Evolutionary conservation across 148 eudicot genomes (phyloP).

Genomic region (Rhododendron vialii): DNA sequence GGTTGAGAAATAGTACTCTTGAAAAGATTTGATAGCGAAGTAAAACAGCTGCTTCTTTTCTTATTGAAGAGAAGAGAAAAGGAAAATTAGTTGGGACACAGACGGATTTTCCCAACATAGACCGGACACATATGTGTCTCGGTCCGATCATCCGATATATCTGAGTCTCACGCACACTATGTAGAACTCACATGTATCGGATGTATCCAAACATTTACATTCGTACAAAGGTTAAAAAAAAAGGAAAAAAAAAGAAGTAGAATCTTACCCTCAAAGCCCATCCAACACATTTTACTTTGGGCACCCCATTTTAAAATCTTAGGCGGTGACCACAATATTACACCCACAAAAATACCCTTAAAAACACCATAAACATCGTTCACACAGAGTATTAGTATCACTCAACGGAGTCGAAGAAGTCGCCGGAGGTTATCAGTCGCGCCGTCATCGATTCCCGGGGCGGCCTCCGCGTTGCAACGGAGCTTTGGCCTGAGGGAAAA

Average conservation of each 20-base stretch:
- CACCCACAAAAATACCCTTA: neutral
- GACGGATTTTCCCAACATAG: no score
- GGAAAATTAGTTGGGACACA: neutral
- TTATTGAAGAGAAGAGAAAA: no score
- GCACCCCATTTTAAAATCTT: slow-evolving; percentile 5
- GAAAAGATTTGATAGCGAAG: no score
- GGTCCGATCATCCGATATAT: neutral
- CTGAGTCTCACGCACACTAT: neutral
- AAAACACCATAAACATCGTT: neutral
- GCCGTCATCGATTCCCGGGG: slow-evolving; percentile 30
- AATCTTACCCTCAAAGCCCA: neutral
- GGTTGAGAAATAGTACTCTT: neutral
- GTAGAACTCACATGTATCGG: neutral
- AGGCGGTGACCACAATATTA: slow-evolving; percentile 10
- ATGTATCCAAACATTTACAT: neutral
- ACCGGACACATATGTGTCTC: neutral
- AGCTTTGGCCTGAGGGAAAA: slow-evolving; percentile 56
- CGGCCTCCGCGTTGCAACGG: slow-evolving; percentile 46
- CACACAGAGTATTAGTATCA: neutral
- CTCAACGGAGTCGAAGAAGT: slow-evolving; percentile 50
- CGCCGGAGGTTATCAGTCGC: slow-evolving; percentile 53
- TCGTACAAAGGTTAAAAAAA: neutral
- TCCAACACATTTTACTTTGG: neutral
- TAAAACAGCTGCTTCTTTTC: no score
- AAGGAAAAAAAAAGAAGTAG: neutral